Percentiles rank a stretch among this genome's conserved stretches.
These are phyloP conservation scores for Dissophora ornata DNA, from an alignment of 192 early-diverging fungal species.

Conservation along the genomic window DNA sequence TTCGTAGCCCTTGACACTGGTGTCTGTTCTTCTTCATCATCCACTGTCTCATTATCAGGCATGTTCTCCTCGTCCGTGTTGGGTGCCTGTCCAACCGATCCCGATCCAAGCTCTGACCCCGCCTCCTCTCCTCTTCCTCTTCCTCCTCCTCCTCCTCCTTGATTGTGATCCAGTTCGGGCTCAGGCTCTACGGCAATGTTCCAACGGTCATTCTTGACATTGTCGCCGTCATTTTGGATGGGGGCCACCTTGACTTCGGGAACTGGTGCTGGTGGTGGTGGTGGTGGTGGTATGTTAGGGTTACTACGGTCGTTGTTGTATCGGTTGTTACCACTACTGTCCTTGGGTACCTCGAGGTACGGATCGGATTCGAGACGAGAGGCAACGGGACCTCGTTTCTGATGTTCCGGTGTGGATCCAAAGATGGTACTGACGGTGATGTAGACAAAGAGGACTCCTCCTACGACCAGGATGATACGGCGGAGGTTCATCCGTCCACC, in stretches of 20 bases:
- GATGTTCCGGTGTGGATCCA: conserved; percentile 20
- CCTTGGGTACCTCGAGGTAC: conserved; percentile 25
- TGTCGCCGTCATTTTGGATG: background rate
- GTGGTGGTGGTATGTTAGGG: background rate
- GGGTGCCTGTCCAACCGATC: conserved; percentile 5
- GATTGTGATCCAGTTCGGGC: background rate
- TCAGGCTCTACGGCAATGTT: background rate
- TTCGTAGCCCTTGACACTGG: conserved; percentile 9
- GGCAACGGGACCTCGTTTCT: conserved; percentile 1
- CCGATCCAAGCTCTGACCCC: conserved; percentile 1
- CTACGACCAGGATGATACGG: conserved; percentile 30
- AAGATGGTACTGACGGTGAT: conserved; percentile 45
- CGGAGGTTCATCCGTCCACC: conserved; percentile 25
- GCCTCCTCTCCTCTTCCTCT: too few species aligned
- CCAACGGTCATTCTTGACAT: conserved; percentile 8
- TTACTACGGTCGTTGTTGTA: background rate
- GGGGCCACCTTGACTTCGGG: conserved; percentile 10
- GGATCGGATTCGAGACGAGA: conserved; percentile 33
- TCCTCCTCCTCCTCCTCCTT: too few species aligned
- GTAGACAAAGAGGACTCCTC: conserved; percentile 47
- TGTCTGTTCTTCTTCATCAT: conserved; percentile 6
- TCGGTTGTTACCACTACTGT: background rate
- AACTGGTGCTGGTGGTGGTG: background rate
- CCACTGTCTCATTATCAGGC: background rate
- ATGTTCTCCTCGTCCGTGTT: conserved; percentile 12